Evolutionary conservation across 2,329 filamentous ascomycete genomes (phyloP), one percentile per base, ranked within the genome.

Genomic region (Phyllosticta citrichinensis): DNA sequence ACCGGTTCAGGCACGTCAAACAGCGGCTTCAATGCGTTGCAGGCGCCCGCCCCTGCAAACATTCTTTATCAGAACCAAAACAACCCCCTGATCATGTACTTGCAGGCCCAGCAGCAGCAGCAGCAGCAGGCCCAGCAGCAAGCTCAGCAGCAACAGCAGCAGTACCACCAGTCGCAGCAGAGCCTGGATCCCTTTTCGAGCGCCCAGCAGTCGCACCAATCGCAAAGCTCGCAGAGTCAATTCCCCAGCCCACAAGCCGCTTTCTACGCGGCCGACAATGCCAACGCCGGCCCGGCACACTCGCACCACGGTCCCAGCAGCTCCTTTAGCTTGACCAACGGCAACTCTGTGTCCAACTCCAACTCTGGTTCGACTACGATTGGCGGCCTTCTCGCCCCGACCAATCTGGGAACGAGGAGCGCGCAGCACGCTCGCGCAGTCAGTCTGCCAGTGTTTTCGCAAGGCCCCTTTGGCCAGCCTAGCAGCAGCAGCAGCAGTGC

Each of bases 41-140:
- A 85, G 69, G 75, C 87, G 69, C 76, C 86, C 66, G 87, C 85
- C 24, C 83, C 88, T 0, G 87, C 87, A 1, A 83, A 85, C 20
- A 83, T 96, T 62, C 84, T 96, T 73, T 94, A 92, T 73, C 85
- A 84, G 57, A 87, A 85, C 59, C 80, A 81, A 69, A 93, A 85
- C 79, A 97, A 97, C 74, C 93, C 93, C 0, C 75, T 97, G 73
- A 96, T 92, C 24, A 86, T 97, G 84, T 97, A 97, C 72, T 82
- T 97, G 62, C 93, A 87, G 74, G 91, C 95, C 70, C 84, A 93
- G 27, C 86, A 86, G 22, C 83, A 87, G 64, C 85, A 88, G 67
- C 87, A 89, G 65, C 82, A 85, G 56, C 74, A 62, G 11, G 51
- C 60, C 17, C 57, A 60, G 63, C 66, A 66, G 30, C 64, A 65